These are phyloP conservation scores for Gossypium longicalyx DNA, from an alignment of 345 rosid species.

Conservation along the genomic window DNA sequence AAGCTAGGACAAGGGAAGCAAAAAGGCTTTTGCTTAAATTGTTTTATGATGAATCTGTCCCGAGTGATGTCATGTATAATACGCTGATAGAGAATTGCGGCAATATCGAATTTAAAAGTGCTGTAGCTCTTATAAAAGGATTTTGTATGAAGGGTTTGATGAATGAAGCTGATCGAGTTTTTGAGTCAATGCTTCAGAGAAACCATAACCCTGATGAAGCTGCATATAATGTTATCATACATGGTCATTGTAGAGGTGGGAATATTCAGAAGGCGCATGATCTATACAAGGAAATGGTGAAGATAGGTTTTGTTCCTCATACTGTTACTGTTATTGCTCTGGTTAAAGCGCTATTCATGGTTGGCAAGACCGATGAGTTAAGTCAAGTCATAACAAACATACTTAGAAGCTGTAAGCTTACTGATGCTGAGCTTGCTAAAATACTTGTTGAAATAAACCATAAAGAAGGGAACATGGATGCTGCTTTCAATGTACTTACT, in stretches of 20 bases:
- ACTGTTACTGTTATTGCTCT: slow-evolving; percentile 62
- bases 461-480: slow-evolving; percentile 86
- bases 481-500: slow-evolving; percentile 55
- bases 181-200: slow-evolving; percentile 61
- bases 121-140: slow-evolving; percentile 68
- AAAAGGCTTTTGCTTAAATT: slow-evolving; percentile 74
- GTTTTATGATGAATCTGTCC: slow-evolving; percentile 69
- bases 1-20: slow-evolving; percentile 78
- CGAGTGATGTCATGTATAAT: slow-evolving; percentile 55
- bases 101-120: slow-evolving; percentile 56
- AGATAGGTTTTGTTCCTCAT: slow-evolving; percentile 53
- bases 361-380: slow-evolving; percentile 53
- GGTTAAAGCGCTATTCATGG: slow-evolving; percentile 52
- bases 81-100: slow-evolving; percentile 69
- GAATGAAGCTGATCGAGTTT: slow-evolving; percentile 71
- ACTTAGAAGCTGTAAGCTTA: slow-evolving; percentile 68
- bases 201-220: slow-evolving; percentile 61
- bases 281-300: slow-evolving; percentile 67
- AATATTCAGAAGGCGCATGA: slow-evolving; percentile 53
- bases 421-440: slow-evolving; percentile 66
- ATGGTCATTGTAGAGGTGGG: slow-evolving; percentile 74
- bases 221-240: slow-evolving; percentile 67
- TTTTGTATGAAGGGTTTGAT: slow-evolving; percentile 93
- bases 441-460: slow-evolving; percentile 68
- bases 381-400: slow-evolving; percentile 43